Evolutionary conservation across 345 rosid genomes (phyloP), one percentile per base, ranked within the genome.

Genomic region (Arabis alpina): DNA sequence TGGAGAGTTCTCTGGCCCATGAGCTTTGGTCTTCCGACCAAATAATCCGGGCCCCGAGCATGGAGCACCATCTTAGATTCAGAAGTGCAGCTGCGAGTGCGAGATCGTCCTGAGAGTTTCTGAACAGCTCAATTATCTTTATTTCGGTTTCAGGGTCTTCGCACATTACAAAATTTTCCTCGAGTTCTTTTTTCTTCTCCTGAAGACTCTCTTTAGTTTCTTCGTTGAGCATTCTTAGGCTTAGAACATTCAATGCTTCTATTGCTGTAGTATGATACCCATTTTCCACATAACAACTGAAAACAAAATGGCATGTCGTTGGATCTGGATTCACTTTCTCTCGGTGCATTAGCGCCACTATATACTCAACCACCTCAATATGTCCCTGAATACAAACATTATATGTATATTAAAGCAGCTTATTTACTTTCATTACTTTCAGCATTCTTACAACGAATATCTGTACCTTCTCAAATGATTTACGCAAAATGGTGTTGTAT

Each of bases 31-130:
- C 81, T 13, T 88, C 88, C 3, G 84, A 85, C 96, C 96, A 89
- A 55, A 84, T 74, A 68, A 84, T 54, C 15, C 69, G 68, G 43
- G 36, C 64, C 44, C 89, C 96, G 2, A 76, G 61, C 41, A 87
- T 81, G 13, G 92, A 84, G 71, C 96, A 88, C 89, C 92, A 85
- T 79, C 98, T 86, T 74, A 93, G 76, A 62, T 79, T 81, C 80
- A 91, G 60, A 56, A 90, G 81, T 1, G 86, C 88, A 24, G 77
- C 80, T 5, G 83, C 83, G 32, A 70, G 52, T 77, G 37, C 78
- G 79, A 87, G n/a, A n/a, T n/a, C n/a, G n/a, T n/a, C n/a, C 41
- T 74, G 62, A 8, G 64, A 64, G 56, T 80, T 71, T 67, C 78
- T 58, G 28, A 86, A 86, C 50, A 77, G 47, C 66, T 73, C 37